These are phyloP conservation scores for Luffa acutangula DNA, from an alignment of 306 rosid species.

Conservation along the genomic window DNA sequence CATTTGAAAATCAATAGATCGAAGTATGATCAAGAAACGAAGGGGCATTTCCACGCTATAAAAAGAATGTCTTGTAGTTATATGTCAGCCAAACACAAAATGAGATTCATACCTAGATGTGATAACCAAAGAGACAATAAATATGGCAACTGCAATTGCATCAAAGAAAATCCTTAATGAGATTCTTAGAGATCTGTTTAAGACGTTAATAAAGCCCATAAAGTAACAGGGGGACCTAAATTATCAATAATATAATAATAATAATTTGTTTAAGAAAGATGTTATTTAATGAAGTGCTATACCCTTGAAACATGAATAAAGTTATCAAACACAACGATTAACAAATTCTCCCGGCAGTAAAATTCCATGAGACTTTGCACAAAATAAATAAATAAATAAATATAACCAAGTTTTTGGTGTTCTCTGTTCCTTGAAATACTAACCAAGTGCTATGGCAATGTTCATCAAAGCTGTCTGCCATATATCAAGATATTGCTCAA, in stretches of 20 bases:
- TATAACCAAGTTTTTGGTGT: background rate
- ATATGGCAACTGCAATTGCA: slow-evolving; percentile 69
- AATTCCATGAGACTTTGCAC: background rate
- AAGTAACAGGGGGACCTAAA: background rate
- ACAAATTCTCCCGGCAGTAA: background rate
- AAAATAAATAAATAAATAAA: background rate
- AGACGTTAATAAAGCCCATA: background rate
- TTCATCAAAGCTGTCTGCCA: slow-evolving; percentile 72
- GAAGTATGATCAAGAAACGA: background rate
- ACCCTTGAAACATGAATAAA: background rate
- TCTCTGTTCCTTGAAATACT: slow-evolving; percentile 18
- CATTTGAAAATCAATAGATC: slow-evolving; percentile 18
- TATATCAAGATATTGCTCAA: slow-evolving; percentile 87
- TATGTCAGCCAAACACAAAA: slow-evolving; percentile 14
- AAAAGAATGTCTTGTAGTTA: background rate
- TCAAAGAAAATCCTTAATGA: slow-evolving; percentile 5
- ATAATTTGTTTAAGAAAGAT: background rate
- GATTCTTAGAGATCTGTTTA: background rate
- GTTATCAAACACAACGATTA: background rate
- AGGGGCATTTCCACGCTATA: background rate
- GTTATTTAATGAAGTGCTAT: background rate
- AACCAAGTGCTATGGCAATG: slow-evolving; percentile 77
- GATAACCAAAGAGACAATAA: slow-evolving; percentile 69
- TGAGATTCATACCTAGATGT: slow-evolving; percentile 63
- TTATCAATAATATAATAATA: background rate